These are phyloP conservation scores for Trypanosoma lewisi DNA, from an alignment of 208 protist species.

Conservation along the genomic window DNA sequence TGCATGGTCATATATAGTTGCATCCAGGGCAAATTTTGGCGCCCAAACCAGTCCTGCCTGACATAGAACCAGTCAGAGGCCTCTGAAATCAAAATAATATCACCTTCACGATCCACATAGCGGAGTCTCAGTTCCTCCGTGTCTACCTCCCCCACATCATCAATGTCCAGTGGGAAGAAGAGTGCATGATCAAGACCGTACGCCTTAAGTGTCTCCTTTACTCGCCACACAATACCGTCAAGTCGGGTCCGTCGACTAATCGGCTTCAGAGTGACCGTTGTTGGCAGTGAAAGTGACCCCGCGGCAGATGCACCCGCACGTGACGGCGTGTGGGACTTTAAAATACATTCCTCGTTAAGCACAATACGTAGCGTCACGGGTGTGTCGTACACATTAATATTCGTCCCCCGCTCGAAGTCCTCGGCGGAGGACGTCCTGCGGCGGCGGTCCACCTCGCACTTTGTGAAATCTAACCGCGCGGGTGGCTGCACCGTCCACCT, in stretches of 20 bases:
- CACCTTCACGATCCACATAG: slow-evolving; percentile 22
- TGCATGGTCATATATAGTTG: slow-evolving; percentile 44
- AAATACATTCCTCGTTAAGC: slow-evolving; percentile 9
- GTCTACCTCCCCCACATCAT: slow-evolving; percentile 20
- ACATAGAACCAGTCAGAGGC: slow-evolving; percentile 43
- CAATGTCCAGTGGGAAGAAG: slow-evolving; percentile 24
- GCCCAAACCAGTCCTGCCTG: slow-evolving; percentile 25
- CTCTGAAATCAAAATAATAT: slow-evolving; percentile 31
- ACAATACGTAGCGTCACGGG: slow-evolving; percentile 28
- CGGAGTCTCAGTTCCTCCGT: slow-evolving; percentile 17
- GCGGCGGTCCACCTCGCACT: slow-evolving; percentile 23
- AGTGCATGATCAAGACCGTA: slow-evolving; percentile 26
- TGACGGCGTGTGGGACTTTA: not conserved
- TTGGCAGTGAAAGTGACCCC: slow-evolving; percentile 27
- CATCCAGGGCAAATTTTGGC: slow-evolving; percentile 40
- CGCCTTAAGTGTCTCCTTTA: slow-evolving; percentile 37
- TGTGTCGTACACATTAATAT: slow-evolving; percentile 14
- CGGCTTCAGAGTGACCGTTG: slow-evolving; percentile 43
- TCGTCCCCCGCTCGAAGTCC: slow-evolving; percentile 13
- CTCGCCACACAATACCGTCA: slow-evolving; percentile 60
- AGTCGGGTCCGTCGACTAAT: slow-evolving; percentile 57
- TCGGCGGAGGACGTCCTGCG: slow-evolving; percentile 11
- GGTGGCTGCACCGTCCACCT: slow-evolving; percentile 29
- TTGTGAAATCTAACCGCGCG: slow-evolving; percentile 35
- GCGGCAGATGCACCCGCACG: not conserved